These are phyloP conservation scores for Iberis pinnata DNA, from an alignment of 345 rosid genomes.

Conservation along the genomic window DNA sequence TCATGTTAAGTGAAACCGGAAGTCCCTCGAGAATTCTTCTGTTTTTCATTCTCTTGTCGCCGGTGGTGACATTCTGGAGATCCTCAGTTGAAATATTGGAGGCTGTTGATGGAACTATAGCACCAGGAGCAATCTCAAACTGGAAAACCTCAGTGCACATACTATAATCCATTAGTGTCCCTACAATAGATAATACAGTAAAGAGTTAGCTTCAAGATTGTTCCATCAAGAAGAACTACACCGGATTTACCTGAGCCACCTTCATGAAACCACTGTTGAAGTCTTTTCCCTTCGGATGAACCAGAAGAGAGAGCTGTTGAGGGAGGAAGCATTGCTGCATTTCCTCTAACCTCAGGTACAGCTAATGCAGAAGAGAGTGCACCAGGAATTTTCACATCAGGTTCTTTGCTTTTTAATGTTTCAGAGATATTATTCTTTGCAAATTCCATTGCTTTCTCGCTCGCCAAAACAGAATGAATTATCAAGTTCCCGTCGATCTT, in stretches of 20 bases:
- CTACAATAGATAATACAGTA: conserved; percentile 32
- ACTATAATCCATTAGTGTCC: conserved; percentile 81
- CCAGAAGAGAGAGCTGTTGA: conserved; percentile 52
- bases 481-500: conserved; percentile 97
- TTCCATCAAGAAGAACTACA: not conserved
- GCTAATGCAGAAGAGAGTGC: conserved; percentile 52
- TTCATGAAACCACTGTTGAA: conserved; percentile 96
- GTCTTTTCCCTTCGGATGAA: conserved; percentile 54
- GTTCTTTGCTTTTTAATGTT: conserved; percentile 33
- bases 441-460: conserved; percentile 73
- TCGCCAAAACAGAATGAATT: conserved; percentile 86
- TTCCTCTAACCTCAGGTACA: conserved; percentile 47
- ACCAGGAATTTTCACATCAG: conserved; percentile 39
- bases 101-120: conserved; percentile 61
- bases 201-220: not conserved
- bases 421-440: conserved; percentile 32
- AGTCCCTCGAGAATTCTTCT: conserved; percentile 61
- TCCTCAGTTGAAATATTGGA: conserved; percentile 45
- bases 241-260: conserved; percentile 71
- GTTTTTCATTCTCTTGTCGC: conserved; percentile 41
- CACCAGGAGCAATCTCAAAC: conserved; percentile 66
- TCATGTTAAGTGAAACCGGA: conserved; percentile 52
- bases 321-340: conserved; percentile 41
- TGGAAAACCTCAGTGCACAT: conserved; percentile 93
- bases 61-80: conserved; percentile 37